Percentiles rank a stretch among this genome's conserved stretches.
phyloP scores from a whole-genome alignment of 106 monocot species.

The Vanilla planifolia region DNA sequence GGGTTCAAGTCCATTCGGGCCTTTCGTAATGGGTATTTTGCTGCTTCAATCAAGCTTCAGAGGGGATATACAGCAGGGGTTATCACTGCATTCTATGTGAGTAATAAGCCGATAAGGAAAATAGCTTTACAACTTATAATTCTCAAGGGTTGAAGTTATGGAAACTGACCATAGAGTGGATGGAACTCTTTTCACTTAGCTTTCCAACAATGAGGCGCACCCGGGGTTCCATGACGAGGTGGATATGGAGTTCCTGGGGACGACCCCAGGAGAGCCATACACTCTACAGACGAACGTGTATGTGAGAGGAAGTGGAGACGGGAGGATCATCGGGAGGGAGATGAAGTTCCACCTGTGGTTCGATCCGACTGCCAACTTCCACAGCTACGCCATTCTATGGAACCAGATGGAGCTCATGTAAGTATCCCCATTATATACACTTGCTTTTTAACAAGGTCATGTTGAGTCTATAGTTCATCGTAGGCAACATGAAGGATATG shows the following conservation, averaged over 20 bases:
- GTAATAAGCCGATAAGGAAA: background rate
- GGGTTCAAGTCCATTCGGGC: constrained; percentile 64
- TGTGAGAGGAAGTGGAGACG: constrained; percentile 48
- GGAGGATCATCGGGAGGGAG: constrained; percentile 50
- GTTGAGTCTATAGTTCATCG: background rate
- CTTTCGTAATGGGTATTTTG: constrained; percentile 55
- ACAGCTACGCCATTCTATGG: constrained; percentile 52
- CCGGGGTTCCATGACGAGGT: constrained; percentile 54
- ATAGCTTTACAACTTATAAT: background rate
- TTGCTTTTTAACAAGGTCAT: background rate
- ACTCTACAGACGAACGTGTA: constrained; percentile 50
- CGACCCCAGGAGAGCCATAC: constrained; percentile 44
- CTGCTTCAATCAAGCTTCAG: constrained; percentile 60
- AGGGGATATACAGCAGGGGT: constrained; percentile 73
- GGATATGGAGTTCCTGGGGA: constrained; percentile 57
- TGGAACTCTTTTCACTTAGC: constrained; percentile 15
- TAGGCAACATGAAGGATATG: background rate
- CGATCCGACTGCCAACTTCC: constrained; percentile 46
- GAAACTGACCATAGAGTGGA: no score
- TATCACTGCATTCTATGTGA: constrained; percentile 54
- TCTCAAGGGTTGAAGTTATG: background rate
- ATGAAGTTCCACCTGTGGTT: constrained; percentile 63
- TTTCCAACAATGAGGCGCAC: constrained; percentile 45
- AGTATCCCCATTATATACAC: constrained; percentile 13
- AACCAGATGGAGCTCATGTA: constrained; percentile 42